These are phyloP conservation scores for Trichothecium roseum DNA, from an alignment of 2,329 filamentous ascomycete species.

Conservation along the genomic window DNA sequence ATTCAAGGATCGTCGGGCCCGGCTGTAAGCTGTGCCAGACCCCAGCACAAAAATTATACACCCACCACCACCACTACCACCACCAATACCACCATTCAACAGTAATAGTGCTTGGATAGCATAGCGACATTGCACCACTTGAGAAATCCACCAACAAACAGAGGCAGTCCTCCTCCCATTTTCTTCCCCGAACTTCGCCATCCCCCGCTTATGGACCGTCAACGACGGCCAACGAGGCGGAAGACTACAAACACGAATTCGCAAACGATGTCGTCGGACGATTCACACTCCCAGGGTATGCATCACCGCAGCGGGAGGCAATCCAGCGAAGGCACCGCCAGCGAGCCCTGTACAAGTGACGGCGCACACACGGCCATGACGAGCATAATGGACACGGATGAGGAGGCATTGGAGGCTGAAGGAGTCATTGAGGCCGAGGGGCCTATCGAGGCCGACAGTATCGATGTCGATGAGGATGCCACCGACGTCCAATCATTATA, in stretches of 20 bases:
- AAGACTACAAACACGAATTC: neutral
- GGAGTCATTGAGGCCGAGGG: conserved; percentile 2
- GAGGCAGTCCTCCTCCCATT: neutral
- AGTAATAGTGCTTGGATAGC: no score
- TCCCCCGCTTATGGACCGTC: conserved; percentile 22
- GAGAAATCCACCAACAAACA: no score
- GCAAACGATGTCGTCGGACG: conserved; percentile 18
- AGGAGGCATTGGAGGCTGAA: conserved; percentile 13
- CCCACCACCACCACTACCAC: no score
- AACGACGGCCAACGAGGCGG: conserved; percentile 12
- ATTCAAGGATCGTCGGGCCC: no score
- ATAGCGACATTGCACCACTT: no score
- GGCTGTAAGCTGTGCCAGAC: no score
- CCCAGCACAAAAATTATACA: no score
- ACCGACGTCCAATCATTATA: conserved; percentile 33
- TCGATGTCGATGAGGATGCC: conserved; percentile 17
- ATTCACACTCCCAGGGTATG: conserved; percentile 7
- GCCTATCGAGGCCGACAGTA: conserved; percentile 7
- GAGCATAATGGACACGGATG: conserved; percentile 22
- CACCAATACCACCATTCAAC: no score
- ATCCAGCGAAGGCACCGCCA: conserved; percentile 22
- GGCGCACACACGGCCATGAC: conserved; percentile 25
- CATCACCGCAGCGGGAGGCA: conserved; percentile 15
- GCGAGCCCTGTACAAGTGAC: conserved; percentile 20
- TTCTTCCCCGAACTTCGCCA: neutral